These are phyloP conservation scores for Leccinellum luteum DNA, from an alignment of 768 basidiomycete genomes.

Conservation along the genomic window DNA sequence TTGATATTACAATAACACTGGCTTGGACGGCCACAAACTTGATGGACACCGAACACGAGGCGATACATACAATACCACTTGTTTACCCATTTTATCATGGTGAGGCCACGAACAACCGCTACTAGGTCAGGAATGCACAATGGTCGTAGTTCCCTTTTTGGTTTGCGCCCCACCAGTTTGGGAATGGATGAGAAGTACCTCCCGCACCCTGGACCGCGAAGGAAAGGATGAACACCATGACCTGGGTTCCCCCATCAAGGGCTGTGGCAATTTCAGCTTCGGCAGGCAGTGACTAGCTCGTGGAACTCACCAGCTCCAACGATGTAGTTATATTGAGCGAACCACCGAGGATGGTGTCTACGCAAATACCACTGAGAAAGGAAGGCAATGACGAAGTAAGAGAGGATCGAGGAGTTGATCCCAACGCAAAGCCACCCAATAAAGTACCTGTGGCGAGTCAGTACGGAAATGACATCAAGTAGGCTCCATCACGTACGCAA, in stretches of 20 bases:
- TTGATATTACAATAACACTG: slow-evolving; percentile 1
- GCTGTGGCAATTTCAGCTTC: slow-evolving; percentile 15
- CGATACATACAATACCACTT: not conserved
- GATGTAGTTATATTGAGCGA: slow-evolving; percentile 64
- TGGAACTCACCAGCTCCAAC: slow-evolving; percentile 49
- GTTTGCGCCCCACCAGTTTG: slow-evolving; percentile 59
- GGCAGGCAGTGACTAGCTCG: not conserved
- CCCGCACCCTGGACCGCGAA: slow-evolving; percentile 51
- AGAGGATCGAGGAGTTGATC: slow-evolving; percentile 50
- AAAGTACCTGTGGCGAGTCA: slow-evolving; percentile 30
- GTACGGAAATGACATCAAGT: not conserved
- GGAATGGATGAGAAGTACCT: slow-evolving; percentile 48
- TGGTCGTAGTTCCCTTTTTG: slow-evolving; percentile 42
- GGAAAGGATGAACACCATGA: slow-evolving; percentile 55
- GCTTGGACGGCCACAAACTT: not conserved
- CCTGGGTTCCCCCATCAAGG: slow-evolving; percentile 42
- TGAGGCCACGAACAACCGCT: not conserved
- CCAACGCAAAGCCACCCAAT: slow-evolving; percentile 49
- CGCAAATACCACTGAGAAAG: slow-evolving; percentile 61
- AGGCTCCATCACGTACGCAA: slow-evolving; percentile 16
- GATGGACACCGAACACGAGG: not conserved
- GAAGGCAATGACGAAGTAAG: slow-evolving; percentile 50
- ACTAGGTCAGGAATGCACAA: slow-evolving; percentile 22
- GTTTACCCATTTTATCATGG: not conserved
- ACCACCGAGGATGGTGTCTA: slow-evolving; percentile 61